These are phyloP conservation scores for Russula olivacea DNA, from an alignment of 768 basidiomycete species.

Conservation along the genomic window DNA sequence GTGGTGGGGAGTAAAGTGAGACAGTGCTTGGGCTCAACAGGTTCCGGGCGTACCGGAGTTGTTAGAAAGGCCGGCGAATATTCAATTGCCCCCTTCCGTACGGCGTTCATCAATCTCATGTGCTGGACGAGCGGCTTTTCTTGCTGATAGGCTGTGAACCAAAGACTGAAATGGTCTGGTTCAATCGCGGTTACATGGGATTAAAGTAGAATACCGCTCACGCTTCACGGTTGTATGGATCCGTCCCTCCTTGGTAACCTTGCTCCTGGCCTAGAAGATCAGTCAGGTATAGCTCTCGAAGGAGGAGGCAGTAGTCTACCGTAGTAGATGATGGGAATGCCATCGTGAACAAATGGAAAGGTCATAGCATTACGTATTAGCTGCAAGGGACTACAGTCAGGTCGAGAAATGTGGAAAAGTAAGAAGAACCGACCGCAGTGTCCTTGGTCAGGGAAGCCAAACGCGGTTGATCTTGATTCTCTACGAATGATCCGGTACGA, in stretches of 20 bases:
- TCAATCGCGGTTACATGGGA: background rate
- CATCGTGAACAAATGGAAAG: slow-evolving; percentile 47
- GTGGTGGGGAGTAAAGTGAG: background rate
- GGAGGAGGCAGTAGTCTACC: slow-evolving; percentile 29
- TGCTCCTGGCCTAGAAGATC: slow-evolving; percentile 43
- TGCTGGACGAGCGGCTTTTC: slow-evolving; percentile 46
- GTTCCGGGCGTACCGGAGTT: slow-evolving; percentile 37
- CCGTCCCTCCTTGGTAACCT: slow-evolving; percentile 40
- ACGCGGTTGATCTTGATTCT: slow-evolving; percentile 52
- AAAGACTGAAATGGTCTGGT: slow-evolving; percentile 40
- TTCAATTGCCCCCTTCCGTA: slow-evolving; percentile 45
- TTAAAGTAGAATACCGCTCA: slow-evolving; percentile 24
- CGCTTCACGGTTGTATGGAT: slow-evolving; percentile 50
- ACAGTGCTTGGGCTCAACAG: background rate
- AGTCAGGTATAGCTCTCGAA: background rate
- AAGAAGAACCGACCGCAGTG: slow-evolving; percentile 33
- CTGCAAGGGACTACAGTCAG: slow-evolving; percentile 26
- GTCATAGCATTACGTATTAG: slow-evolving; percentile 44
- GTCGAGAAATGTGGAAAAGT: background rate
- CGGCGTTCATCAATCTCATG: slow-evolving; percentile 46
- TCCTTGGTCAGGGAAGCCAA: slow-evolving; percentile 42
- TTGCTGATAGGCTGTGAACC: slow-evolving; percentile 51
- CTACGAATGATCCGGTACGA: slow-evolving; percentile 44
- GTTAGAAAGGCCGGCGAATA: slow-evolving; percentile 41
- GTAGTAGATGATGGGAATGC: slow-evolving; percentile 48